phyloP scores from a whole-genome alignment of 768 basidiomycete genomes.

The Hygrocybe coccinea region DNA sequence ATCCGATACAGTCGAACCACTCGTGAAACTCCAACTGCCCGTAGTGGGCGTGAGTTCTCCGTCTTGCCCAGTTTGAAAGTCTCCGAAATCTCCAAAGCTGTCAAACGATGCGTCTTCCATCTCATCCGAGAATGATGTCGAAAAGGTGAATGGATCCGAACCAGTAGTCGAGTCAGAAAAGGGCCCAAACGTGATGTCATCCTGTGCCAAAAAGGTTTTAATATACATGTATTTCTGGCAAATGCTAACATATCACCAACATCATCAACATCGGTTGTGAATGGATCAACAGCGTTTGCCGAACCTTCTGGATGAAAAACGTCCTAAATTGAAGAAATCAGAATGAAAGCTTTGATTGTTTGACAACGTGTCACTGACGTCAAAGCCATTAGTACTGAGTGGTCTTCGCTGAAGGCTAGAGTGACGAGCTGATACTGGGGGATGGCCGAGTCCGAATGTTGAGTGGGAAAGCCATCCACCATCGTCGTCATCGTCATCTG shows the following conservation, averaged over 20 bases:
- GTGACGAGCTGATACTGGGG: constrained; percentile 46
- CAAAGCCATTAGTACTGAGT: constrained; percentile 44
- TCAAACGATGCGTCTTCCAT: constrained; percentile 64
- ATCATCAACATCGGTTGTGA: constrained; percentile 46
- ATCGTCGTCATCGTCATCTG: constrained; percentile 64
- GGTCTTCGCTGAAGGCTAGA: constrained; percentile 42
- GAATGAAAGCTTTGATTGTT: background rate
- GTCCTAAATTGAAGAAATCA: constrained; percentile 35
- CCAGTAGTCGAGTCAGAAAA: constrained; percentile 62
- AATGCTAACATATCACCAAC: constrained; percentile 31
- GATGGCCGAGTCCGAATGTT: constrained; percentile 54
- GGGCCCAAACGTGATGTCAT: constrained; percentile 59
- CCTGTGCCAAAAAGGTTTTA: constrained; percentile 32
- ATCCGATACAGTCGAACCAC: constrained; percentile 32
- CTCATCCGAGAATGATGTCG: constrained; percentile 59
- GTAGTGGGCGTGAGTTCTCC: constrained; percentile 55
- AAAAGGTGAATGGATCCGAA: constrained; percentile 55
- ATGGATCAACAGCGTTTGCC: constrained; percentile 41
- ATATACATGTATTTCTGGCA: too few relatives aligned
- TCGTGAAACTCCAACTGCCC: constrained; percentile 68
- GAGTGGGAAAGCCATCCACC: constrained; percentile 79
- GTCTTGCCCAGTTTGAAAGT: constrained; percentile 57
- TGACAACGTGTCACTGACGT: constrained; percentile 38
- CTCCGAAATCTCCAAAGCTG: constrained; percentile 76
- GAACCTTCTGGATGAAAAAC: constrained; percentile 42